Percentiles rank a stretch among this genome's conserved stretches.
phyloP scores from a whole-genome alignment of 306 rosid genomes.

The Carpinus viminea region DNA sequence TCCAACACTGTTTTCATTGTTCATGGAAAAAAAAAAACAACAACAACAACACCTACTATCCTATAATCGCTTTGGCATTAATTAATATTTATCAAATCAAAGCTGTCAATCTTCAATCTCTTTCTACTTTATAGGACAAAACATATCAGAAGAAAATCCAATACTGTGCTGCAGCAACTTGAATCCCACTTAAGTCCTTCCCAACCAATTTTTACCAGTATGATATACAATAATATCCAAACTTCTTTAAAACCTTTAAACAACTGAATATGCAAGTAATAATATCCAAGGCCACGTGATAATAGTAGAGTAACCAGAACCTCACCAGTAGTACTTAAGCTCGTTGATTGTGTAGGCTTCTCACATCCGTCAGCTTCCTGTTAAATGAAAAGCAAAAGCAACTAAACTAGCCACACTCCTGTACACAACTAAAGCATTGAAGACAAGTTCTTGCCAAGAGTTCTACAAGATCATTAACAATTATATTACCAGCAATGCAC shows the following conservation, averaged over 20 bases:
- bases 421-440: not conserved
- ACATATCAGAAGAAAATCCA: not conserved
- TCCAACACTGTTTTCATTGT: not conserved
- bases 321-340: conserved; percentile 48
- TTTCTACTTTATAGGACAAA: conserved; percentile 18
- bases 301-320: conserved; percentile 23
- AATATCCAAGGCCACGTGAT: not conserved
- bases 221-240: conserved; percentile 12
- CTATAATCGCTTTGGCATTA: not conserved
- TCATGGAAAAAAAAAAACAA: not conserved
- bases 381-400: conserved; percentile 33
- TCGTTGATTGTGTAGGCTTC: conserved; percentile 39
- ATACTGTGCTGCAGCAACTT: not conserved
- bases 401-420: not conserved
- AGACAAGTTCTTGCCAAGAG: not conserved
- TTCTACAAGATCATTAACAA: not conserved
- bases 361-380: conserved; percentile 52
- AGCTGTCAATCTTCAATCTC: not conserved
- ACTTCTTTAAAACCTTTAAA: not conserved
- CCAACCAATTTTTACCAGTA: conserved; percentile 3
- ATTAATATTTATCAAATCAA: not conserved
- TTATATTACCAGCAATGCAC: not conserved
- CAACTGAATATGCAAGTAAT: not conserved
- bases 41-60: not conserved
- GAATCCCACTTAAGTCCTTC: not conserved